Base-by-base conservation (phyloP, 768 basidiomycete species). In the Holtermannia corniformis region DNA sequence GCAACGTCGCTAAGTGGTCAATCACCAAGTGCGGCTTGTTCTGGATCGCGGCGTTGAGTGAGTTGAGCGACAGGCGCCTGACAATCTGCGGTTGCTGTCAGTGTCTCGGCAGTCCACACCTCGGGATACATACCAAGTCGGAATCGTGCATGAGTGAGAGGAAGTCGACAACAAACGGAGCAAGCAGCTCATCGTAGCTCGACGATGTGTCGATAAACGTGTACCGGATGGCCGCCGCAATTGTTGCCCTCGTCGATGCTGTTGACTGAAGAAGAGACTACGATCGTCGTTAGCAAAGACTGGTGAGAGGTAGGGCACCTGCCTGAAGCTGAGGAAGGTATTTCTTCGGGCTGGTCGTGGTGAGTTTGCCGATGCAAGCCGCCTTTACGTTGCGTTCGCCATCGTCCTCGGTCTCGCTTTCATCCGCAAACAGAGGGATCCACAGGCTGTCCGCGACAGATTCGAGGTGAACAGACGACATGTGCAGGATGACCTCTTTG, bases 401-500 rank as follows among this genome's bases (percentile, higher is more conserved):
- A 73, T 96, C 93, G 56, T 93, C 93, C 11, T 47, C 46, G 23
- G 16, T 26, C 4, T 47, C 46, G 26, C 22, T 45, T 12, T 89
- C 90, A 68, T 90, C 86, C 62, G 87, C 82, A 68, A 97, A 93
- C 13, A 99, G 78, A 3, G 93, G 92, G 1, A 77, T 78, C 95
- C 95, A 99, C 7, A 97, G 80, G 24, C 81, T 73, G 53, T 96
- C 90, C 1, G 93, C 91, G 41, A 93, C 81, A 21, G 80, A 79
- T 60, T 91, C 90, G 22, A 96, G 74, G 59, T 93, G 87, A 0
- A 80, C 81, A 54, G 84, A 80, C 5, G 87, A 84, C 55, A 86
- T 88, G 69, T 97, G 89, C 0, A 87, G 87, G 51, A 97, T 90
- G 44, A 93, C 87, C 79, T 96, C 93, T 72, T 95, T 95, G 47